A percentile compares a stretch with the other conserved stretches of the same genome.
Conservation (phyloP, 2,329 filamentous ascomycete genomes). For the Fusarium pseudoanthophilum region DNA sequence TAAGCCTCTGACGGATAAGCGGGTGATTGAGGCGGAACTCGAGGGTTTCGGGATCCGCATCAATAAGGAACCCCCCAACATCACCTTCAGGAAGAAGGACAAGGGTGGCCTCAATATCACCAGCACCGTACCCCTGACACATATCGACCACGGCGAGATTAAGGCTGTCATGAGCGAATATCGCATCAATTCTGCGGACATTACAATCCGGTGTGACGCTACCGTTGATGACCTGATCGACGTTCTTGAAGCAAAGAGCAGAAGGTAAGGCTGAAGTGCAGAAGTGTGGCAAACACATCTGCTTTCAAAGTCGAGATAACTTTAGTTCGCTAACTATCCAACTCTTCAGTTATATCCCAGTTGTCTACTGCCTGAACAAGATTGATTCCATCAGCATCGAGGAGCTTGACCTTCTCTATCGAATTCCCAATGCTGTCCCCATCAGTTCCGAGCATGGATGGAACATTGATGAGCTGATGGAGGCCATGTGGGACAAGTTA, state of each 20-base stretch:
- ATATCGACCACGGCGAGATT: slow-evolving; percentile 97
- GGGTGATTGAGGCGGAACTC: slow-evolving; percentile 92
- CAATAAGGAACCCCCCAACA: slow-evolving; percentile 97
- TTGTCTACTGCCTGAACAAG: slow-evolving; percentile 98
- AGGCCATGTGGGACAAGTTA: slow-evolving; percentile 98
- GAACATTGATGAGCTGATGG: slow-evolving; percentile 97
- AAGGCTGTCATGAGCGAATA: slow-evolving; percentile 98
- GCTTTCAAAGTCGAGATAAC: background rate
- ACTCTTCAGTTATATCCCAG: slow-evolving; percentile 87
- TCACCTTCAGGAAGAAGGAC: slow-evolving; percentile 99
- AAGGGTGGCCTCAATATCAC: slow-evolving; percentile 97
- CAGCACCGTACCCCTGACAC: slow-evolving; percentile 89
- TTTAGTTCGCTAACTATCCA: slow-evolving; percentile 23
- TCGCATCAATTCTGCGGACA: slow-evolving; percentile 94
- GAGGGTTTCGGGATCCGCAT: slow-evolving; percentile 98
- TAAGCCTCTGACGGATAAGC: slow-evolving; percentile 97
- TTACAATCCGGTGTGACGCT: slow-evolving; percentile 96
- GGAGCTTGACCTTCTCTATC: slow-evolving; percentile 94
- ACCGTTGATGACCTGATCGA: slow-evolving; percentile 98
- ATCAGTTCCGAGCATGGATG: slow-evolving; percentile 98
- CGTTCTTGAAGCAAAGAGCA: slow-evolving; percentile 90
- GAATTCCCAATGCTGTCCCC: slow-evolving; percentile 95
- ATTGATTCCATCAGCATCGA: slow-evolving; percentile 98
- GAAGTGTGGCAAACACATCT: slow-evolving; percentile 4
- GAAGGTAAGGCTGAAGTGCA: slow-evolving; percentile 55